Evolutionary conservation across 2,329 filamentous ascomycete genomes (phyloP), one percentile per base, ranked within the genome.

Genomic region (Cladosporium velox): DNA sequence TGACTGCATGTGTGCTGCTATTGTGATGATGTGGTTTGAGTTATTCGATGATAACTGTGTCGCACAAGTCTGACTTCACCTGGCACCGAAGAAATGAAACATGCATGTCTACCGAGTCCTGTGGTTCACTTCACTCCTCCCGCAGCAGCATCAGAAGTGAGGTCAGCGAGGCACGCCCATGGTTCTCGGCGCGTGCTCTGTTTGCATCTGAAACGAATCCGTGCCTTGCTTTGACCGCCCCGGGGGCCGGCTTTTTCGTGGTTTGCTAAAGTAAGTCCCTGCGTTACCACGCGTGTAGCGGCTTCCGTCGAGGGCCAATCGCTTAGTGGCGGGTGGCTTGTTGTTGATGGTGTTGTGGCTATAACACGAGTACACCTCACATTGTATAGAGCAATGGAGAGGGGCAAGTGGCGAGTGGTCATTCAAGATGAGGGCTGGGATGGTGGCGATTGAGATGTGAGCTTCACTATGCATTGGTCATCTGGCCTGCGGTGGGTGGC

Each of bases 161-260:
- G 54, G 54, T 58, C 54, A 35, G 30, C 54, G 32, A 58, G 32
- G 55, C 34, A 58, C 21, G 55, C 34, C 32, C 55, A 58, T 28
- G 21, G 55, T 58, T 41, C 55, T 26, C 32, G 21, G 55, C 55
- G 55, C 55, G 55, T 58, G 55, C 55, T 58, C 32, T 58, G 21
- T 35, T 41, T 58, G n/a, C 34, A 58, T 41, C 32, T 58, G 55
- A 58, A 58, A 58, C 55, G 55, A 34, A 41, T 3, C 55, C 55
- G 55, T 58, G 55, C 55, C 55, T 58, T 58, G 34, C 34, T 58
- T 58, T 58, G 55, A 41, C 55, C 55, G 55, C 55, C 21, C 34
- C 30, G 30, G 21, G 54, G 30, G 32, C 55, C 34, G 55, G 55
- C 55, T 58, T 10, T 30, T 34, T 26, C n/a, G 21, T 34, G 21